phyloP scores from a whole-genome alignment of 2,329 filamentous ascomycete species.

The Fusarium torreyae region DNA sequence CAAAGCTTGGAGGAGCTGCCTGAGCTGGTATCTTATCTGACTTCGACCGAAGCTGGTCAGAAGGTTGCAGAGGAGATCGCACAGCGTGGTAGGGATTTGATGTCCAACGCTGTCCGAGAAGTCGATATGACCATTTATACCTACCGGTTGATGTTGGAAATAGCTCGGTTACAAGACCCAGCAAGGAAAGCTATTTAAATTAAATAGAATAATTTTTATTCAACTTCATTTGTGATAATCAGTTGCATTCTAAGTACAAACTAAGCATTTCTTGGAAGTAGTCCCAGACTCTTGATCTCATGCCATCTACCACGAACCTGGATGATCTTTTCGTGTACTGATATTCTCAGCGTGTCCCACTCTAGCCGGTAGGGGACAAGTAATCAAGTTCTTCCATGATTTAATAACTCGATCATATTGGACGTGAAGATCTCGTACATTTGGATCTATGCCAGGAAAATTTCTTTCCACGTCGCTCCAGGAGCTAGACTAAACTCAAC shows the following conservation, averaged over 20 bases:
- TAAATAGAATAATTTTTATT: no score
- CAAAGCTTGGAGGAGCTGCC: slow-evolving; percentile 66
- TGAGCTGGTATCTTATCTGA: slow-evolving; percentile 65
- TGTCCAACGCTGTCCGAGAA: slow-evolving; percentile 66
- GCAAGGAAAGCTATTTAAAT: slow-evolving; percentile 19
- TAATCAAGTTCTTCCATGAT: no score
- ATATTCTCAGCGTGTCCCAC: no score
- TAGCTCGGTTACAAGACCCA: slow-evolving; percentile 60
- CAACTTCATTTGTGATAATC: no score
- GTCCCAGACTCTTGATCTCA: no score
- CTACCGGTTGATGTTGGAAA: slow-evolving; percentile 74
- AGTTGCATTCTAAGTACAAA: no score
- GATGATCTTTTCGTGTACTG: no score
- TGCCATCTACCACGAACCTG: no score
- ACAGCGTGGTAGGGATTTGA: slow-evolving; percentile 69
- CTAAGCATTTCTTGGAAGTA: no score
- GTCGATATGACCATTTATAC: slow-evolving; percentile 73
- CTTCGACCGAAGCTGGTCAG: slow-evolving; percentile 62
- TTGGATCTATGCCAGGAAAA: not conserved
- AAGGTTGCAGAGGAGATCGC: slow-evolving; percentile 66
- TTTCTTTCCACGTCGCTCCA: slow-evolving; percentile 10
- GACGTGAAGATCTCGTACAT: no score
- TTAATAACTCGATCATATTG: no score
- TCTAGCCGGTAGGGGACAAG: no score
- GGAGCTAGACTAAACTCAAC: not conserved